These are phyloP conservation scores for Singerocomus inundabilis DNA, from an alignment of 1,284 basidiomycete species.

Conservation along the genomic window DNA sequence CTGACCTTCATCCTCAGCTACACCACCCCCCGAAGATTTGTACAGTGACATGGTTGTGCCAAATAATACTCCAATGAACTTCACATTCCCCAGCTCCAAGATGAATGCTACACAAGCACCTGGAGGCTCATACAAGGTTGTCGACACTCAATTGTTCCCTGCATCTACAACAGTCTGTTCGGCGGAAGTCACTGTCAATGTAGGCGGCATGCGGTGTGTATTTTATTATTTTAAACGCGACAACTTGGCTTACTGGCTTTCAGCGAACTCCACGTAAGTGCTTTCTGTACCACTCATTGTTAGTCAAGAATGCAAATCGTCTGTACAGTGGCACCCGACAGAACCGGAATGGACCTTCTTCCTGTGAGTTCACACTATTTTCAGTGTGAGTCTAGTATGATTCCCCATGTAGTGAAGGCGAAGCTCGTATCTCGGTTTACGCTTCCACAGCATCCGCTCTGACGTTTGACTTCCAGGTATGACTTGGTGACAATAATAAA, in stretches of 20 bases:
- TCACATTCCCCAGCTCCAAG: constrained; percentile 51
- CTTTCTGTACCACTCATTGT: background rate
- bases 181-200: constrained; percentile 57
- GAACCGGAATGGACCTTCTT: constrained; percentile 44
- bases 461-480: constrained; percentile 45
- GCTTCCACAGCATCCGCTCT: constrained; percentile 37
- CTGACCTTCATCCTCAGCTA: constrained; percentile 27
- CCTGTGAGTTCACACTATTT: constrained; percentile 22
- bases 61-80: constrained; percentile 47
- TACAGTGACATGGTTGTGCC: constrained; percentile 42
- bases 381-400: constrained; percentile 4
- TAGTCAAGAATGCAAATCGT: background rate
- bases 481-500: background rate
- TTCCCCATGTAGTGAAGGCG: constrained; percentile 38
- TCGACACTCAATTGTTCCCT: constrained; percentile 56
- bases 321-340: constrained; percentile 49
- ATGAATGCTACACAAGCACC: constrained; percentile 39
- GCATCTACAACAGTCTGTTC: constrained; percentile 54
- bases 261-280: constrained; percentile 54
- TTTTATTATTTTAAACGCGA: background rate
- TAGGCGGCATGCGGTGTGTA: constrained; percentile 54
- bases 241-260: background rate
- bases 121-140: constrained; percentile 60
- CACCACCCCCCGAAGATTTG: constrained; percentile 41
- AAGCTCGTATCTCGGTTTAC: constrained; percentile 46